phyloP scores from a whole-genome alignment of 768 basidiomycete species.

The Krasilnikovozyma curviuscula region DNA sequence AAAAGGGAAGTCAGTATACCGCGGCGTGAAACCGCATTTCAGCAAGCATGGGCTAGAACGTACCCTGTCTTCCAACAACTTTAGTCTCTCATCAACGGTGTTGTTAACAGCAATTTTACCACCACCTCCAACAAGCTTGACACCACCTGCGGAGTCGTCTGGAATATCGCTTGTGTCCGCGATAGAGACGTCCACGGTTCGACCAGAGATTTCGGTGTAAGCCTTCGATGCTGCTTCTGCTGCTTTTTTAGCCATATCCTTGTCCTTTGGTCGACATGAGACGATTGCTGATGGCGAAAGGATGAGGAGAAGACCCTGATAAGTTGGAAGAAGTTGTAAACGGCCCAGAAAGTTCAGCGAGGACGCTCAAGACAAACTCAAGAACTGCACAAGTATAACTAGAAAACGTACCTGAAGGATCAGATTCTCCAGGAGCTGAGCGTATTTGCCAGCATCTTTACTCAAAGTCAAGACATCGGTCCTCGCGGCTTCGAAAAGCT shows the following conservation, averaged over 20 bases:
- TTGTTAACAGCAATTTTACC: constrained; percentile 79
- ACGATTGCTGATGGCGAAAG: constrained; percentile 56
- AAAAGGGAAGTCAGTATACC: background rate
- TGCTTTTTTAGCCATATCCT: constrained; percentile 41
- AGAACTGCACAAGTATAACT: background rate
- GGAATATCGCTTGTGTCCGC: constrained; percentile 35
- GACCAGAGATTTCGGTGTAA: constrained; percentile 64
- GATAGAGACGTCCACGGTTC: constrained; percentile 40
- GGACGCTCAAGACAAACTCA: background rate
- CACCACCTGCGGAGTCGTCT: constrained; percentile 70
- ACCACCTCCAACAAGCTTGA: constrained; percentile 51
- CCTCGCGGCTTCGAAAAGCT: constrained; percentile 61
- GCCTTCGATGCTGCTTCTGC: constrained; percentile 41
- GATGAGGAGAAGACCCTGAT: constrained; percentile 51
- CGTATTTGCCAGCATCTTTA: constrained; percentile 48
- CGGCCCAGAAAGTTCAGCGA: no score
- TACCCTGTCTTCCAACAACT: constrained; percentile 74
- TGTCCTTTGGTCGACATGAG: constrained; percentile 48
- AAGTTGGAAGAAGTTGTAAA: background rate
- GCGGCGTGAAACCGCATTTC: background rate
- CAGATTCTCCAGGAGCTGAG: constrained; percentile 60
- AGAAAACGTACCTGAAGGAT: constrained; percentile 44
- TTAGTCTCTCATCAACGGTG: constrained; percentile 76
- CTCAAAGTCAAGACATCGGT: constrained; percentile 42
- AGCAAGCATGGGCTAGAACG: constrained; percentile 18